Base-by-base conservation (phyloP, 1,284 basidiomycete genomes). In the Stereum hirsutum region DNA sequence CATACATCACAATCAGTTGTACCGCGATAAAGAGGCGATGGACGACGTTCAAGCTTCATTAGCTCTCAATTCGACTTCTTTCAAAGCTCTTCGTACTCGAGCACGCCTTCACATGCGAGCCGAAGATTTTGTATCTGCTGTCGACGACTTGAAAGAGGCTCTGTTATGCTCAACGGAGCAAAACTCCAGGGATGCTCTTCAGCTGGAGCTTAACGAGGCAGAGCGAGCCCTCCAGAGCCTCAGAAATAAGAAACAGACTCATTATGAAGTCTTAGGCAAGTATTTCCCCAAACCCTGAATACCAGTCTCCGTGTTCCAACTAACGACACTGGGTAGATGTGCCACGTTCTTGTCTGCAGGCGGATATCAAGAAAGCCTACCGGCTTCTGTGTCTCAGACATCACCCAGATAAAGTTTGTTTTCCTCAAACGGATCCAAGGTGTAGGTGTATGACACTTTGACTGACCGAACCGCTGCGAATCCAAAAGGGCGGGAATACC, bases 61-160 rank as follows among this genome's bases (percentile, higher is more conserved):
- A 30, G 10, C n/a, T 30, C n/a, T 30, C 28, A 30, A 30, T 30
- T 30, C n/a, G 28, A 30, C 28, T 8, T n/a, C 10, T 30, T 30
- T 30, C n/a, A 8, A 8, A 8, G 10, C 8, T 30, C 28, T 30
- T 30, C 28, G 69, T 3, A 70, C 68, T 2, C 60, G 68, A 8
- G 69, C 67, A 6, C 57, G 68, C 2, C 61, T 67, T 1, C 51
- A 65, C 36, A 50, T 68, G 24, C 62, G 60, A 6, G 45, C 52
- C n/a, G 68, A 72, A 47, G 54, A 62, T 23, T 72, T 59, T 47
- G 66, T 72, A 35, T 59, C 58, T 2, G 65, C 66, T 0, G 59
- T 72, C n/a, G 52, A 57, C 14, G 68, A 70, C 45, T 70, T 72
- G 51, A 65, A 67, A 43, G 47, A 50, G 25, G 69, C 70, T 6